Conservation (phyloP, 345 rosid species). For the Lumnitzera littorea region DNA sequence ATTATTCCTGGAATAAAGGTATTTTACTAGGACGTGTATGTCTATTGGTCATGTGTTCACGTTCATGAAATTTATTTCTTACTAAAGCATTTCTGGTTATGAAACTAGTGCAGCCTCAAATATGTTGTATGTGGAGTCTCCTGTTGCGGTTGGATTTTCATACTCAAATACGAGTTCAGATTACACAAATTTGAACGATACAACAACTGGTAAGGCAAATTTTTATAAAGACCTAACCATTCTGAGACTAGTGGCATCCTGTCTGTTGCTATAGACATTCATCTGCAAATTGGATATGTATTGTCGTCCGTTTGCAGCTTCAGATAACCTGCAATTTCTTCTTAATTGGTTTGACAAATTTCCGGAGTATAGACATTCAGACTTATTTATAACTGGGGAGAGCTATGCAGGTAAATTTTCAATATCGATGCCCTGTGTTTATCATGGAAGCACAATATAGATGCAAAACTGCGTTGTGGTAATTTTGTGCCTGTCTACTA, state of each 20-base stretch:
- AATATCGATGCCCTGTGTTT: background rate
- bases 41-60: background rate
- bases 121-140: conserved; percentile 28
- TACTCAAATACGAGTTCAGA: conserved; percentile 25
- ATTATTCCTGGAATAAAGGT: conserved; percentile 32
- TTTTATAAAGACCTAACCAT: too few species aligned
- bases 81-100: background rate
- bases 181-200: conserved; percentile 17
- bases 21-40: background rate
- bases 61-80: background rate
- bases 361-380: conserved; percentile 18
- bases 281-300: too few species aligned
- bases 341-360: conserved; percentile 29
- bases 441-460: background rate
- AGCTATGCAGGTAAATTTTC: conserved; percentile 30
- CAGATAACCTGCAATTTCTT: conserved; percentile 27
- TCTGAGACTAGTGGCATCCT: too few species aligned
- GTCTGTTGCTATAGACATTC: too few species aligned
- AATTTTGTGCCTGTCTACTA: too few species aligned
- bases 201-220: conserved; percentile 10
- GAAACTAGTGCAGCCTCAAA: conserved; percentile 15
- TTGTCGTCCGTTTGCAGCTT: conserved; percentile 9
- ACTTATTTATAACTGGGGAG: conserved; percentile 29
- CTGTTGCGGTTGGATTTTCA: conserved; percentile 24
- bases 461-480: background rate